Evolutionary conservation across 768 basidiomycete genomes (phyloP).

Genomic region (Lactifluus hygrophoroides): DNA sequence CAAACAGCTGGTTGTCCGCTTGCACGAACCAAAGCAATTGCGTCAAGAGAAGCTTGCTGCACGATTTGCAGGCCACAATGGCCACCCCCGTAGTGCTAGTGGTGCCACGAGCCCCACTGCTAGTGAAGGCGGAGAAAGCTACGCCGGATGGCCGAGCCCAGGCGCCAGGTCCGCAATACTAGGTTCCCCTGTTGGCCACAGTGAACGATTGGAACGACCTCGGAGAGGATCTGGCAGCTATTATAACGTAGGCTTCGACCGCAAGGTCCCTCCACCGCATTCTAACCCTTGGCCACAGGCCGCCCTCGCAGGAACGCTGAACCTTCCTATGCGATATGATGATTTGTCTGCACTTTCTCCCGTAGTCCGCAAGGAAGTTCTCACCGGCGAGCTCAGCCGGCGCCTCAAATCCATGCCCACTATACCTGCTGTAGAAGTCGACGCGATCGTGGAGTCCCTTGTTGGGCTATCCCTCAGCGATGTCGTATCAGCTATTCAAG

Average conservation of each 20-base stretch:
- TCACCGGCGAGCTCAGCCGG: constrained; percentile 74
- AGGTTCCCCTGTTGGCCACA: constrained; percentile 45
- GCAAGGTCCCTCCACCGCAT: not conserved
- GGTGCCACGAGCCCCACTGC: constrained; percentile 81
- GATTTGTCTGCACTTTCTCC: constrained; percentile 75
- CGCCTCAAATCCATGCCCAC: constrained; percentile 52
- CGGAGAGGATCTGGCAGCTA: constrained; percentile 80
- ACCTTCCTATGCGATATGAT: constrained; percentile 81
- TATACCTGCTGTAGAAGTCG: constrained; percentile 49
- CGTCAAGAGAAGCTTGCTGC: constrained; percentile 83
- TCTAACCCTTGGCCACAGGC: constrained; percentile 40
- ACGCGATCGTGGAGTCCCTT: constrained; percentile 62
- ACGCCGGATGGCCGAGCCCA: constrained; percentile 66
- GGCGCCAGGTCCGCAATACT: constrained; percentile 44
- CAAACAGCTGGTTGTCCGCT: constrained; percentile 75
- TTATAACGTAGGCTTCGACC: constrained; percentile 50
- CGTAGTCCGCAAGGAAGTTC: constrained; percentile 78
- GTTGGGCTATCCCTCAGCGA: constrained; percentile 65
- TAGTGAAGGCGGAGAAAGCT: constrained; percentile 75
- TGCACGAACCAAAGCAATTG: constrained; percentile 89
- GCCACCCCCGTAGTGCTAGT: constrained; percentile 71
- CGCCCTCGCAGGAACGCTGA: constrained; percentile 70
- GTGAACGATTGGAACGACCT: constrained; percentile 54
- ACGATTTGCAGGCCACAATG: constrained; percentile 65
- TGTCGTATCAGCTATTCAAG: constrained; percentile 68